Base-by-base conservation (phyloP, 345 rosid species). In the Excoecaria agallocha region DNA sequence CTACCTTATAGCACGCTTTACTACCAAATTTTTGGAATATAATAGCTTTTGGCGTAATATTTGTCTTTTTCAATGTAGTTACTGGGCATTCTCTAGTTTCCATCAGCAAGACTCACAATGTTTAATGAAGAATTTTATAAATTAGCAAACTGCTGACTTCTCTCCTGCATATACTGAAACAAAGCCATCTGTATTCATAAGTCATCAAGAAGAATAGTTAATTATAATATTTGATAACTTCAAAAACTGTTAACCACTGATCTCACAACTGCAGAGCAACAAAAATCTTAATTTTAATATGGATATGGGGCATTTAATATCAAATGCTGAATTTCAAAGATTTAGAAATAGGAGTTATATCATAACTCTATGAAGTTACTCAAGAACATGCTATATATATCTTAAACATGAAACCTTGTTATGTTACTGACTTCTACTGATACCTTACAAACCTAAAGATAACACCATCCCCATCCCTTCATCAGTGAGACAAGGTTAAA, bases 11-110 rank as follows among this genome's bases (percentile, higher is more conserved):
- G 49, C 63, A 74, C 12, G 97, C 98, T 46, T 82, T 84, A 83
- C 12, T 68, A 58, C 98, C 98, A 82, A 88, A 94, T 79, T 79
- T 89, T 75, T 88, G 88, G 79, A 87, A 79, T 59, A 94, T 87
- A 41, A 91, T 82, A 65, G 96, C 90, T 87, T 94, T 94, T n/a
- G 98, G 95, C 17, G 97, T 83, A 77, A 72, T 69, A 12, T 75
- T 83, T 39, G 76, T 69, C 78, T 83, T 94, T 66, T 41, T 89
- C 60, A 12, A 56, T 15, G 78, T 69, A 15, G 59, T 71, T 35
- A 65, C 55, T 67, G 77, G 50, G 8, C 71, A 61, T 59, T 77
- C 85, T 59, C 74, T 70, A 41, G 77, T 71, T 65, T 63, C 90
- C 90, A 87, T 86, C 39, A 12, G 39, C 46, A 78, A 45, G 45